Base-by-base conservation (phyloP, 768 basidiomycete species). In the Daedaleopsis sinensis region DNA sequence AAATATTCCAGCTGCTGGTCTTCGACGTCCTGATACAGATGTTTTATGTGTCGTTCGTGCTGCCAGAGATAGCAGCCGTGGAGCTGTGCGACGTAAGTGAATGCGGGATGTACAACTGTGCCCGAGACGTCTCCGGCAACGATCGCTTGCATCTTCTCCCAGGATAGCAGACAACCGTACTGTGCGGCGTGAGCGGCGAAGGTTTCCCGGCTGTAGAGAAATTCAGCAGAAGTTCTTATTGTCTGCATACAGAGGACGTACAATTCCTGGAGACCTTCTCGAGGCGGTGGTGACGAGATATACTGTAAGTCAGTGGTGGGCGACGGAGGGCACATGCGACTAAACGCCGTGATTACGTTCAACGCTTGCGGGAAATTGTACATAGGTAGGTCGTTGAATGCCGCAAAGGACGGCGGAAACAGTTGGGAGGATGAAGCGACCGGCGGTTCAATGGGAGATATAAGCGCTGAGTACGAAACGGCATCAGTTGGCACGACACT, bases 61-160 rank as follows among this genome's bases (percentile, higher is more conserved):
- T 65, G 66, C 68, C 68, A 72, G 12, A 70, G 48, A 7, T 62
- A 53, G 54, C 66, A 67, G 3, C 71, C 71, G 32, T 68, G 58
- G 18, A 68, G 56, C 38, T 69, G 69, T 15, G 71, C 66, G 19
- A 67, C 19, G 56, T 68, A 66, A 16, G 70, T 57, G 55, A 70
- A 57, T 3, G 65, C 61, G 3, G 69, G 69, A 52, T 70, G 69
- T 6, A 70, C 64, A n/a, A 59, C 57, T 8, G 50, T 37, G 13
- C 69, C 68, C 1, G 68, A 66, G 32, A 63, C 37, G 52, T 72
- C 71, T 2, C 69, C 71, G 23, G 48, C 49, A 36, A 68, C 27
- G 50, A 72, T 65, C 11, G 71, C 71, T 11, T 67, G 59, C 52
- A 66, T 58, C 52, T 70, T 72, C 16, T 35, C 21, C 49, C 48